A percentile compares a stretch with the other conserved stretches of the same genome.
These are phyloP conservation scores for Ogataea saltuana DNA, from an alignment of 805 yeast species.

Conservation along the genomic window DNA sequence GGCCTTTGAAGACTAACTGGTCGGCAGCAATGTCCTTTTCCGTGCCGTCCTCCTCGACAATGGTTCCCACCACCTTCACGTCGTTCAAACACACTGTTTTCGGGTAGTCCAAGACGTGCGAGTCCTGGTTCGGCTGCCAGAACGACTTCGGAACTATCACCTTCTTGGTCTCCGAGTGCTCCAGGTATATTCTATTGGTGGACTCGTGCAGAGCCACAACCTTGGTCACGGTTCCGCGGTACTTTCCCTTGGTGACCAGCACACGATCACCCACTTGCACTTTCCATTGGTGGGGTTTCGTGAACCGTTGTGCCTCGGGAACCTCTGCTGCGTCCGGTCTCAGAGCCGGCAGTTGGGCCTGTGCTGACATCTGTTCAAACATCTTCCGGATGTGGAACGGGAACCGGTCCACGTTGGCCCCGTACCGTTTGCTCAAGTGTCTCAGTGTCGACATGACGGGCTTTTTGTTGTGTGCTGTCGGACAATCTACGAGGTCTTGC, in stretches of 20 bases:
- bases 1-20: constrained; percentile 63
- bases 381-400: constrained; percentile 31
- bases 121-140: constrained; percentile 72
- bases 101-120: constrained; percentile 74
- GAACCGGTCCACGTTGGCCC: constrained; percentile 32
- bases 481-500: not conserved
- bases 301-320: constrained; percentile 35
- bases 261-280: constrained; percentile 78
- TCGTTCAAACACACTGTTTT: constrained; percentile 57
- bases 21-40: constrained; percentile 77
- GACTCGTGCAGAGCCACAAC: constrained; percentile 59
- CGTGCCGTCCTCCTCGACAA: constrained; percentile 64
- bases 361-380: constrained; percentile 32
- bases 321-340: constrained; percentile 31
- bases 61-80: constrained; percentile 76
- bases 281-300: constrained; percentile 55
- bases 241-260: constrained; percentile 65
- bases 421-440: constrained; percentile 34
- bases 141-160: constrained; percentile 68
- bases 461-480: not conserved
- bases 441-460: constrained; percentile 21
- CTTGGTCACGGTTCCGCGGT: constrained; percentile 72
- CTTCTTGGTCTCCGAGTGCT: constrained; percentile 63
- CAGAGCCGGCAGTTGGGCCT: constrained; percentile 36
- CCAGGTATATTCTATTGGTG: constrained; percentile 64